Conservation (phyloP, 1,284 basidiomycete genomes). For the Gymnopus androsaceus region DNA sequence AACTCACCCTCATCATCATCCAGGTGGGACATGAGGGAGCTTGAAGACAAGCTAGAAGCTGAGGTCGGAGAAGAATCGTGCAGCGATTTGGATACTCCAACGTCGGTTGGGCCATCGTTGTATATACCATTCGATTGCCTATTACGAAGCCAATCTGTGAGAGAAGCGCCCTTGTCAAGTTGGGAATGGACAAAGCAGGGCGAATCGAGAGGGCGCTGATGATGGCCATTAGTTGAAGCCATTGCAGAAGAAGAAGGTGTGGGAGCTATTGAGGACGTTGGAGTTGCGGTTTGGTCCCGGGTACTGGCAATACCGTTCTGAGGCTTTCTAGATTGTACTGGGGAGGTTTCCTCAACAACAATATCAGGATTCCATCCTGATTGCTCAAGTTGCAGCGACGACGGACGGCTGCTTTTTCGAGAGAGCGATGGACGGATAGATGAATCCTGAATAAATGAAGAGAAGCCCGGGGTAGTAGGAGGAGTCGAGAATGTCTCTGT, state of each 20-base stretch:
- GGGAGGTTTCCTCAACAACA: conserved; percentile 46
- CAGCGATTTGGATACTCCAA: conserved; percentile 51
- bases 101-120: conserved; percentile 28
- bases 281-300: conserved; percentile 27
- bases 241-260: conserved; percentile 15
- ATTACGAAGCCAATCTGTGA: conserved; percentile 67
- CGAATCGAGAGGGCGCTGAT: conserved; percentile 51
- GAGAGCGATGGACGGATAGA: conserved; percentile 47
- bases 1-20: conserved; percentile 64
- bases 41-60: conserved; percentile 21
- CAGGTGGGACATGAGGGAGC: conserved; percentile 24
- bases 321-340: conserved; percentile 32
- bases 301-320: conserved; percentile 23
- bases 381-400: conserved; percentile 49
- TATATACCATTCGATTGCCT: conserved; percentile 44
- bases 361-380: conserved; percentile 51
- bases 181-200: conserved; percentile 89
- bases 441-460: conserved; percentile 33
- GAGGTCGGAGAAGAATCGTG: conserved; percentile 30
- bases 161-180: conserved; percentile 74
- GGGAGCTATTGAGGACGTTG: conserved; percentile 18
- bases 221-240: conserved; percentile 27
- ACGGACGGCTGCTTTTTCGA: conserved; percentile 48
- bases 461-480: conserved; percentile 52
- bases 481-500: conserved; percentile 64